Evolutionary conservation across 1,284 basidiomycete species (phyloP), one percentile per base, ranked within the genome.

Genomic region (Microbotryomycetes sp.): DNA sequence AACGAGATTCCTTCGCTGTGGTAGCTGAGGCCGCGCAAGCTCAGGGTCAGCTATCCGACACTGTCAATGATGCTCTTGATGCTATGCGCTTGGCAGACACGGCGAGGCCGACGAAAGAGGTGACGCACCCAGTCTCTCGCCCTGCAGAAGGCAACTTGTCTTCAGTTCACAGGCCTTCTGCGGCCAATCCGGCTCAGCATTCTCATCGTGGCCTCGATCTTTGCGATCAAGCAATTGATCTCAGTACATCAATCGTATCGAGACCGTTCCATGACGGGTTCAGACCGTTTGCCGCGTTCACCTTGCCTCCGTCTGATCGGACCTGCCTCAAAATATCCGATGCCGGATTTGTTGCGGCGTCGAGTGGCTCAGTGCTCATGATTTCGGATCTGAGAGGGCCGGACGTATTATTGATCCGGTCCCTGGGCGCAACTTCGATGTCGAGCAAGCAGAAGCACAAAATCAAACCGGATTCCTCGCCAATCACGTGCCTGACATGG

Each of bases 371-470:
- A 3, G 78, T 81, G 2, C 62, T 91, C 21, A 76, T 82, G 26
- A 75, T 90, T 30, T 73, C 89, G 21, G 86, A 91, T 71, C 80
- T 89, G 79, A 80, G 87, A 26, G 85, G 82, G 1, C 87, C 87
- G 0, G 78, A 79, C 7, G 77, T 90, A 13, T 81, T 89, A 23
- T 70, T 81, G 5, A 75, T 81, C 41, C 78, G 78, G 74, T 75
- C 54, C 71, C 75, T 54, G 70, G 73, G 54, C 73, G 75, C 16
- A 73, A 74, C 55, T 18, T 9, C 15, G 15, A 66, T 66, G 66
- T 70, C 70, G 51, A 68, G 72, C 60, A 76, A 76, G 71, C 73
- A 71, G 64, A 75, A 75, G 31, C 65, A 62, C 7, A 74, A 73
- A 51, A 62, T 70, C 18, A 75, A 75, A 62, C 73, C 66, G 1